Conservation (phyloP, 176 grass and related monocot genomes). For the Eleusine indica region DNA sequence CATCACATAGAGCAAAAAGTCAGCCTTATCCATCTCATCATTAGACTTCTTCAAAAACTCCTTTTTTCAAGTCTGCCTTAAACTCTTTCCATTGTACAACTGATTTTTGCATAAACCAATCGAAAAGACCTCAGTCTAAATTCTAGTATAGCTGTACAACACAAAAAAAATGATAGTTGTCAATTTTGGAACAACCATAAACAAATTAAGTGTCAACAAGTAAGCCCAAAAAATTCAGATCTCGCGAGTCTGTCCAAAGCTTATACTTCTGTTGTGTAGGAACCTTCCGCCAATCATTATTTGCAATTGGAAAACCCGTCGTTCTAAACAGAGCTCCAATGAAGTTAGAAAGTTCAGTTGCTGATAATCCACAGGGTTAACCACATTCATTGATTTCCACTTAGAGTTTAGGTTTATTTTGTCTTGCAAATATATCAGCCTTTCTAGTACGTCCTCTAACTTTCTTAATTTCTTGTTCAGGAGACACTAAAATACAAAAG, state of each 20-base stretch:
- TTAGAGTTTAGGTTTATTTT: background rate
- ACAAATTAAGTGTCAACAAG: too few relatives aligned
- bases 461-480: too few relatives aligned
- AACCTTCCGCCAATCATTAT: background rate
- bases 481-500: too few relatives aligned
- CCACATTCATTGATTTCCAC: background rate
- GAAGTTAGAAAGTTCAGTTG: background rate
- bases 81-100: conserved; percentile 1
- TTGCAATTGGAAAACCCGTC: background rate
- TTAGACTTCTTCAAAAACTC: background rate
- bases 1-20: background rate
- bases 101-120: background rate
- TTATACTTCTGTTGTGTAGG: too few relatives aligned
- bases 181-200: too few relatives aligned
- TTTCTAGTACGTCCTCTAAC: too few relatives aligned
- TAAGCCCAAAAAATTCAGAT: too few relatives aligned
- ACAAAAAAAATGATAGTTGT: too few relatives aligned
- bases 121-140: background rate
- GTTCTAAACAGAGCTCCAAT: background rate
- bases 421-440: too few relatives aligned
- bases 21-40: background rate
- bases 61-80: background rate
- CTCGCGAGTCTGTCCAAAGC: too few relatives aligned
- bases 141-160: too few relatives aligned
- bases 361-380: background rate